Base-by-base conservation (phyloP, 2,329 filamentous ascomycete genomes). In the Torrubiella hemipterigena region DNA sequence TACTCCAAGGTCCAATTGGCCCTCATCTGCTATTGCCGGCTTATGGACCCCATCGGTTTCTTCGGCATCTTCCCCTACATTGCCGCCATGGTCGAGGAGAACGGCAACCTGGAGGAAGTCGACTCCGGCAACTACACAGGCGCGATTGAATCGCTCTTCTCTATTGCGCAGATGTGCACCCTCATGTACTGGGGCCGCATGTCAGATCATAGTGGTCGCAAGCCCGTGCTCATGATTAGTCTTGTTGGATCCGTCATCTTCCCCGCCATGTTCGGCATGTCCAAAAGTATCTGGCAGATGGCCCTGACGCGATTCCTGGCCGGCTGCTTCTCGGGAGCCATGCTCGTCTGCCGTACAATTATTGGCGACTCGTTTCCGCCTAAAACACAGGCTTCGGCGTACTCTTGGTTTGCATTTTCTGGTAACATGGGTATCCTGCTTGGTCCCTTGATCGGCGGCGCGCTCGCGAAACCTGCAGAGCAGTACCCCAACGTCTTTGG, bases 1-100 rank as follows among this genome's bases (percentile, higher is more conserved):
- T 26, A 18, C 11, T 22, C 30, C 5, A 31, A 17, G 3, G 11
- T 48, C 11, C 83, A 89, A 50, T 73, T 91, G 32, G 50, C 78
- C 18, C 52, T 81, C 10, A 69, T 89, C 7, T 87, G 82, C 59
- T 81, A 76, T 48, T 74, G 77, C 2, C 73, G 81, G 5, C 49
- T 83, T 14, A 62, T 83, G 26, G 83, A 89, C 46, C 81, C 82
- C 1, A 67, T 87, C 26, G 78, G 81, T 10, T 87, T 83, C 58
- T 89, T 87, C 59, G 74, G 67, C 48, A 83, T 89, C 50, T 82
- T 89, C 44, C 80, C 82, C 1, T 89, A 81, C 55, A 70, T 91
- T 53, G 82, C 77, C 45, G 61, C 77, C 47, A 89, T 89, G 82
- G 74, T 83, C 22, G 61, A 71, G 50, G 61, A 69, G 34, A 78